Evolutionary conservation across 345 rosid species (phyloP).

Genomic region (Arabidopsis suecica): DNA sequence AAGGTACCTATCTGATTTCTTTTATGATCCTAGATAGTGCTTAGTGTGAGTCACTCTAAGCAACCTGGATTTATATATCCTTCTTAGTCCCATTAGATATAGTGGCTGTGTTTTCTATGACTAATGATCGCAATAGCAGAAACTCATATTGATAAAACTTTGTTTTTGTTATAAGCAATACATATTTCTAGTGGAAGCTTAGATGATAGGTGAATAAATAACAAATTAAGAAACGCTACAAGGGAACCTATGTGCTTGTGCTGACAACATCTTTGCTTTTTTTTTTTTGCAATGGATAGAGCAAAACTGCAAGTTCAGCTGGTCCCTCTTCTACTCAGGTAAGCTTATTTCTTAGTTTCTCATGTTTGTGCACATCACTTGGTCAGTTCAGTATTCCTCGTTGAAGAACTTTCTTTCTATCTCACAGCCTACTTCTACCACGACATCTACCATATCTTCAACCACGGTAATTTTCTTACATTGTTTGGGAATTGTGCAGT

Average conservation of each 20-base stretch:
- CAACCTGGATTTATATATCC: background rate
- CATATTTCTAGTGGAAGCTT: constrained; percentile 19
- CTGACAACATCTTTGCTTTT: constrained; percentile 23
- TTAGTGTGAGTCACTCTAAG: constrained; percentile 9
- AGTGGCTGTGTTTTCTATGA: background rate
- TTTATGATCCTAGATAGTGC: background rate
- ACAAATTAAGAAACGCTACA: background rate
- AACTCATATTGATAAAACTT: background rate
- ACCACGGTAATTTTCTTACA: constrained; percentile 33
- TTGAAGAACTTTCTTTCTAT: constrained; percentile 16
- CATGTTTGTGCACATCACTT: constrained; percentile 9
- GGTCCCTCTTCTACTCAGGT: constrained; percentile 70
- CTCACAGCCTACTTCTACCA: constrained; percentile 61
- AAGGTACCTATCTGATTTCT: constrained; percentile 60
- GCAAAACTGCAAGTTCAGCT: constrained; percentile 62
- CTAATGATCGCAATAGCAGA: background rate
- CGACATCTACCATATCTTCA: constrained; percentile 46
- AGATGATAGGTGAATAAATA: constrained; percentile 7
- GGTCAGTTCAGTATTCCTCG: constrained; percentile 22
- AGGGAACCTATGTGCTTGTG: background rate
- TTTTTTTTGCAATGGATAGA: constrained; percentile 51
- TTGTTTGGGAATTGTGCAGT: background rate
- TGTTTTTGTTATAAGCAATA: background rate
- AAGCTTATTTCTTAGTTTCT: constrained; percentile 9
- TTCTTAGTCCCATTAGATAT: background rate